Percentiles rank a stretch among this genome's conserved stretches.
Evolutionary conservation across 495 filamentous ascomycete genomes (phyloP).

Genomic region (Bombardia bombarda): DNA sequence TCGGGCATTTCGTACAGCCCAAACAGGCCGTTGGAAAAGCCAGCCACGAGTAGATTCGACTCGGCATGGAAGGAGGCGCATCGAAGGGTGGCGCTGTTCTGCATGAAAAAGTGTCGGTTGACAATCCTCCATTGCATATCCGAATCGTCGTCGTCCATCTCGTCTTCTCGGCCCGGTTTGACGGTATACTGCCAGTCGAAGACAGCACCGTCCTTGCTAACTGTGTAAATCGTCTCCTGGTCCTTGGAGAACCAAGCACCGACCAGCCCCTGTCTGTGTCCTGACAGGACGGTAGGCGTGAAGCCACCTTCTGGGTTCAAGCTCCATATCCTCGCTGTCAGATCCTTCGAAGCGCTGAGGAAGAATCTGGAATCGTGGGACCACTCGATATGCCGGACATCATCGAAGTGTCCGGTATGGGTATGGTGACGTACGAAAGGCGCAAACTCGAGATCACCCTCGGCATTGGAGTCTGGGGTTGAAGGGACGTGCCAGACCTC

Average conservation of each 20-base stretch:
- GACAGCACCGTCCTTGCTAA: slow-evolving; percentile 50
- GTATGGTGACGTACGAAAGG: slow-evolving; percentile 84
- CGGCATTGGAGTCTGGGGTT: slow-evolving; percentile 63
- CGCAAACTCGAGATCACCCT: slow-evolving; percentile 87
- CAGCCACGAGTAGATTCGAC: slow-evolving; percentile 82
- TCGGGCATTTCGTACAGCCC: slow-evolving; percentile 93
- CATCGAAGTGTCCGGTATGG: slow-evolving; percentile 82
- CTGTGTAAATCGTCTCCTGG: slow-evolving; percentile 62
- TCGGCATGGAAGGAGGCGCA: slow-evolving; percentile 80
- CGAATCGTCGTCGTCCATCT: slow-evolving; percentile 51
- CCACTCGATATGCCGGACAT: slow-evolving; percentile 80
- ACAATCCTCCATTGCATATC: slow-evolving; percentile 74
- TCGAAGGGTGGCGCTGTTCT: slow-evolving; percentile 77
- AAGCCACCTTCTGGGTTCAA: slow-evolving; percentile 81
- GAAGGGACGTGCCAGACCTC: slow-evolving; percentile 95
- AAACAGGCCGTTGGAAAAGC: slow-evolving; percentile 92
- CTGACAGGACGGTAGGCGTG: slow-evolving; percentile 77
- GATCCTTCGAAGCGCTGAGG: slow-evolving; percentile 79
- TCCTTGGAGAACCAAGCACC: slow-evolving; percentile 89
- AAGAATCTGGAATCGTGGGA: slow-evolving; percentile 93
- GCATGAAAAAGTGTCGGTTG: slow-evolving; percentile 84
- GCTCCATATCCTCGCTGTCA: slow-evolving; percentile 93
- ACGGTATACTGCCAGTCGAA: slow-evolving; percentile 60
- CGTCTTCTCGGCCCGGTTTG: slow-evolving; percentile 51
- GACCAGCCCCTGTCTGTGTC: slow-evolving; percentile 78